Conservation (phyloP, 768 basidiomycete genomes). For the Collybia mongolica region DNA sequence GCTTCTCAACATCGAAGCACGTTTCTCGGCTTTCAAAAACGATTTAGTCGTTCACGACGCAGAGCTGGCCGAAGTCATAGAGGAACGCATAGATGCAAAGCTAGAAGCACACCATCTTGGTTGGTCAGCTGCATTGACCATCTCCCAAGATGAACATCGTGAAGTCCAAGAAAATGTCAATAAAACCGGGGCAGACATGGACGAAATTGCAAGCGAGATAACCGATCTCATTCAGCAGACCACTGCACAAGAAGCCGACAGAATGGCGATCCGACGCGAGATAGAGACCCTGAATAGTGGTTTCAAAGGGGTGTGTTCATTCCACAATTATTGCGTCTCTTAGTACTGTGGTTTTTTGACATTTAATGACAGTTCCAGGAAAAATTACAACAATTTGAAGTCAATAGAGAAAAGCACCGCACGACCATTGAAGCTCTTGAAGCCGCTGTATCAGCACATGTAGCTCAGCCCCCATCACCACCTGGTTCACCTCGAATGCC, state of each 20-base stretch:
- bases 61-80: slow-evolving; percentile 17
- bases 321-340: not conserved
- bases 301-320: slow-evolving; percentile 9
- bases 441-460: slow-evolving; percentile 19
- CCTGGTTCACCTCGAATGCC: slow-evolving; percentile 13
- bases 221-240: slow-evolving; percentile 14
- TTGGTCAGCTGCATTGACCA: not conserved
- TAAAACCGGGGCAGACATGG: slow-evolving; percentile 17
- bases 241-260: slow-evolving; percentile 6
- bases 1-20: slow-evolving; percentile 13
- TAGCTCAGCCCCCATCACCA: slow-evolving; percentile 14
- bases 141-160: not conserved
- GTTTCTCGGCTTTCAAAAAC: slow-evolving; percentile 19
- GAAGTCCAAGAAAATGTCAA: slow-evolving; percentile 13
- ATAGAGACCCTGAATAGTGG: slow-evolving; percentile 9
- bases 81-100: slow-evolving; percentile 16
- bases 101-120: slow-evolving; percentile 14
- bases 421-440: slow-evolving; percentile 22
- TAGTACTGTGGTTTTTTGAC: too few species aligned
- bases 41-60: slow-evolving; percentile 16
- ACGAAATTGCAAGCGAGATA: slow-evolving; percentile 17
- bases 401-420: slow-evolving; percentile 12
- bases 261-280: not conserved
- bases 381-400: slow-evolving; percentile 14
- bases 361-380: slow-evolving; percentile 15